Conservation (phyloP, 169 alveolate genomes). For the Eimeria falciformis region DNA sequence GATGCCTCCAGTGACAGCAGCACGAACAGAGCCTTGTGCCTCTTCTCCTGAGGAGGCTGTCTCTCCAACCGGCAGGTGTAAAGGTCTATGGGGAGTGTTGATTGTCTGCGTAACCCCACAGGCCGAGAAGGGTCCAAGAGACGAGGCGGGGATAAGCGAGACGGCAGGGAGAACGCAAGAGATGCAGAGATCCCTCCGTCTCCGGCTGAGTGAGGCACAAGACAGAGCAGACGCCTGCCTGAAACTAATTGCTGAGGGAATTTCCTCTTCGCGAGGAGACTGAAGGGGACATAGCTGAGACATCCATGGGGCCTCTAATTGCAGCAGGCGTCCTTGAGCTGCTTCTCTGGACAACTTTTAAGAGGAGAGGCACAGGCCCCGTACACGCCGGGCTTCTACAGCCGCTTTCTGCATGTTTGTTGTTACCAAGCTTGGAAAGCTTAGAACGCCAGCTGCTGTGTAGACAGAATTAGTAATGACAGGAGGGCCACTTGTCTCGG, state of each 20-base stretch:
- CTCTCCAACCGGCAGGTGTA: background rate
- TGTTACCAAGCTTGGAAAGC: too few relatives aligned
- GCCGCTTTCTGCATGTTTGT: too few relatives aligned
- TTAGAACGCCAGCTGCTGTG: too few relatives aligned
- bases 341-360: too few relatives aligned
- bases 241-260: background rate
- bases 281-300: too few relatives aligned
- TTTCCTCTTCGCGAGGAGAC: background rate
- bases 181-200: slow-evolving; percentile 66
- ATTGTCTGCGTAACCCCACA: slow-evolving; percentile 40
- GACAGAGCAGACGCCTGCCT: slow-evolving; percentile 58
- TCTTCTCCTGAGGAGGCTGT: background rate
- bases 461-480: too few relatives aligned
- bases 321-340: too few relatives aligned
- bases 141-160: slow-evolving; percentile 38
- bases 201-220: slow-evolving; percentile 65
- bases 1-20: background rate
- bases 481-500: too few relatives aligned
- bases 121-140: background rate
- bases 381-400: too few relatives aligned
- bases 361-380: too few relatives aligned
- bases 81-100: slow-evolving; percentile 54
- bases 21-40: background rate
- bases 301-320: too few relatives aligned
- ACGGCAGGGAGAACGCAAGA: slow-evolving; percentile 50